A percentile compares a stretch with the other conserved stretches of the same genome.
Evolutionary conservation across 2,329 filamentous ascomycete genomes (phyloP).

Genomic region (Aspergillus sp.): DNA sequence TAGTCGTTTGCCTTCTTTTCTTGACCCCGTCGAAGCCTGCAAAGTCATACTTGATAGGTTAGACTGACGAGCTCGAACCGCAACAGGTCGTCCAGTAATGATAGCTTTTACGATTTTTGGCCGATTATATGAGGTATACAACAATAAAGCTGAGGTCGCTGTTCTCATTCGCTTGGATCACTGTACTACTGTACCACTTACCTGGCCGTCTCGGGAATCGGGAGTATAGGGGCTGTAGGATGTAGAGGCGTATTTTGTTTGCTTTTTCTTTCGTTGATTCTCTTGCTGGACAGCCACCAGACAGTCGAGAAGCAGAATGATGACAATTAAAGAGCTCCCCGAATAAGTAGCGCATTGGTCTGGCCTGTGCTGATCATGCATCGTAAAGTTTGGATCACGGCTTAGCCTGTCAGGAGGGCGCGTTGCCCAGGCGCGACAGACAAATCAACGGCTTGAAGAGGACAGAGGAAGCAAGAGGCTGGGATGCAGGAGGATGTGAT

Average conservation of each 20-base stretch:
- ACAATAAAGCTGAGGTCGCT: constrained; percentile 20
- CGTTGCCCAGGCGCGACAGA: constrained; percentile 1
- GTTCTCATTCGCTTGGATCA: constrained; percentile 2
- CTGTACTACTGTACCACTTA: constrained; percentile 3
- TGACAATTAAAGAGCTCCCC: background rate
- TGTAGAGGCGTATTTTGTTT: constrained; percentile 2
- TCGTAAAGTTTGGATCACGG: constrained; percentile 23
- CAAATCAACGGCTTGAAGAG: constrained; percentile 14
- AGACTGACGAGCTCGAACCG: constrained; percentile 25
- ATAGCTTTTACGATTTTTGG: constrained; percentile 21
- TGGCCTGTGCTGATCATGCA: constrained; percentile 22
- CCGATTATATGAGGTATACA: constrained; percentile 22
- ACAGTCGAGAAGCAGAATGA: background rate
- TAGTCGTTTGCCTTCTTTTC: constrained; percentile 10
- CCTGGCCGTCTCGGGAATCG: no score
- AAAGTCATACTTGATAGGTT: constrained; percentile 12
- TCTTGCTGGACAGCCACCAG: background rate
- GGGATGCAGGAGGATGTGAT: constrained; percentile 6
- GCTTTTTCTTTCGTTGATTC: background rate
- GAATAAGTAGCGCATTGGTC: constrained; percentile 11
- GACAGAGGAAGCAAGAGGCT: constrained; percentile 1
- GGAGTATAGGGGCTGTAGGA: background rate
- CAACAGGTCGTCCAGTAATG: constrained; percentile 35
- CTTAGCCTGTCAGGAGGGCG: constrained; percentile 13
- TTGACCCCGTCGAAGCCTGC: constrained; percentile 4